Conservation (phyloP, 2,329 filamentous ascomycete species). For the Cadophora gregata region DNA sequence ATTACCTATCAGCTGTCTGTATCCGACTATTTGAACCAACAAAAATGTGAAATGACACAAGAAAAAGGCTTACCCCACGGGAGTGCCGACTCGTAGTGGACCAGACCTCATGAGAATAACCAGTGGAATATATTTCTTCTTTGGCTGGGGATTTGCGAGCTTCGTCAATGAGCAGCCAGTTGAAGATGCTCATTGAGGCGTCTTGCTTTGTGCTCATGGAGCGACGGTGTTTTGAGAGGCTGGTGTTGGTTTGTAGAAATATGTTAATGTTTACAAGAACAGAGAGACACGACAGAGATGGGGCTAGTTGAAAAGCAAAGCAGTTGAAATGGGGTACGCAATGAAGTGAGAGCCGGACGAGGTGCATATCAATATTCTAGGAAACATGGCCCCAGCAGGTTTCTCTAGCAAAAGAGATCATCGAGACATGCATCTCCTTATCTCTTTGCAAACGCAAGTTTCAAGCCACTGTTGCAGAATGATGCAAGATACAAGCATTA, state of each 20-base stretch:
- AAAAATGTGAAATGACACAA: neutral
- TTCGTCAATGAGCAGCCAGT: constrained; percentile 18
- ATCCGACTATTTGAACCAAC: neutral
- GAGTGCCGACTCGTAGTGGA: constrained; percentile 11
- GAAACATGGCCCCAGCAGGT: neutral
- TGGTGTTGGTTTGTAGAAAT: constrained; percentile 4
- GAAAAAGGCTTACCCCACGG: neutral
- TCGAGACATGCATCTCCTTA: neutral
- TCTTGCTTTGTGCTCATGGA: constrained; percentile 10
- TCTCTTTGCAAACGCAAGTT: neutral
- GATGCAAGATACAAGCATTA: constrained; percentile 11
- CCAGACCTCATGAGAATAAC: neutral
- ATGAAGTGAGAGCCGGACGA: neutral
- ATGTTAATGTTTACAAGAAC: neutral
- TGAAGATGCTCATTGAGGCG: constrained; percentile 27
- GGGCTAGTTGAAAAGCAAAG: neutral
- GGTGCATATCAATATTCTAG: neutral
- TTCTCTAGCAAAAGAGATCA: neutral
- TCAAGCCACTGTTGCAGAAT: constrained; percentile 14
- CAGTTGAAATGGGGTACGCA: neutral
- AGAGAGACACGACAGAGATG: neutral
- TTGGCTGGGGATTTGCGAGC: neutral
- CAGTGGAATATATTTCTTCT: neutral
- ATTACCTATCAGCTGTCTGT: neutral
- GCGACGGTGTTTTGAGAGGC: constrained; percentile 15